Percentiles rank a stretch among this genome's conserved stretches.
These are phyloP conservation scores for Torulaspora quercuum DNA, from an alignment of 805 yeast genomes.

Conservation along the genomic window DNA sequence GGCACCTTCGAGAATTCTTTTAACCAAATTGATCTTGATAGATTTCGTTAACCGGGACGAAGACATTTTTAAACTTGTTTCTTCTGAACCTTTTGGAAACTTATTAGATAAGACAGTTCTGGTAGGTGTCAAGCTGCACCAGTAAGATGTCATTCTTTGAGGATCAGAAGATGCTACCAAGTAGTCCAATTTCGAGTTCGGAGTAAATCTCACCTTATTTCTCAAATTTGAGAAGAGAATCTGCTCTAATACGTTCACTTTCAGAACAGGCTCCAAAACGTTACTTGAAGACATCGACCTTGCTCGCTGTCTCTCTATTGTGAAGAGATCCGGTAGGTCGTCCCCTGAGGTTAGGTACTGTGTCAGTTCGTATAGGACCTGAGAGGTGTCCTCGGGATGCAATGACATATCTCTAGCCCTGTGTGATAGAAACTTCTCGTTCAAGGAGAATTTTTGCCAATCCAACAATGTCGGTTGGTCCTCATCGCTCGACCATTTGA, in stretches of 20 bases:
- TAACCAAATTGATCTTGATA: slow-evolving; percentile 12
- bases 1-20: slow-evolving; percentile 11
- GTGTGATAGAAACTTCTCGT: slow-evolving; percentile 15
- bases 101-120: background rate
- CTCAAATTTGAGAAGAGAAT: slow-evolving; percentile 23
- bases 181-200: slow-evolving; percentile 5
- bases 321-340: slow-evolving; percentile 39
- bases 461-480: slow-evolving; percentile 29
- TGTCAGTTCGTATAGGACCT: slow-evolving; percentile 26
- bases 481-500: slow-evolving; percentile 27
- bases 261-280: slow-evolving; percentile 50
- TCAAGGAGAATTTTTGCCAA: slow-evolving; percentile 39
- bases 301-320: slow-evolving; percentile 56
- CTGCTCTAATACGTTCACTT: slow-evolving; percentile 52
- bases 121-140: slow-evolving; percentile 21
- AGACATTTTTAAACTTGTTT: slow-evolving; percentile 1
- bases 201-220: slow-evolving; percentile 7
- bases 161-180: slow-evolving; percentile 31
- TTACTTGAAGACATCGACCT: slow-evolving; percentile 46
- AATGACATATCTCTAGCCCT: slow-evolving; percentile 16
- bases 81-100: slow-evolving; percentile 4
- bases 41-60: slow-evolving; percentile 10
- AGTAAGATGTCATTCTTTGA: slow-evolving; percentile 29
- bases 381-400: slow-evolving; percentile 27
- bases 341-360: slow-evolving; percentile 24